phyloP scores from a whole-genome alignment of 2,329 filamentous ascomycete species.

The Falciphora oryzae region DNA sequence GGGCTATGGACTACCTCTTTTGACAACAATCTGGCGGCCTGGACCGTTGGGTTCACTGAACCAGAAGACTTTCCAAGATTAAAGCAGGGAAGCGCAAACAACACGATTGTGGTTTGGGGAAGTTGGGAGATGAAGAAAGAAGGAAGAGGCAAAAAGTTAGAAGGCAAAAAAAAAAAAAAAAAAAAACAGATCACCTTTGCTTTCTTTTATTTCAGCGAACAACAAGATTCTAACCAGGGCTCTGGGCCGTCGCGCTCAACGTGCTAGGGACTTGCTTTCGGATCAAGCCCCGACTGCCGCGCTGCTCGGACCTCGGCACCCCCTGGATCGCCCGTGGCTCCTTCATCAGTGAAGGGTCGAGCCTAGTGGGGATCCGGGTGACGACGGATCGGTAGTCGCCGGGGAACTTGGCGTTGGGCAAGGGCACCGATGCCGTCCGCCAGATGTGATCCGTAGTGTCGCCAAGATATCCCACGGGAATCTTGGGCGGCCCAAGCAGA shows the following conservation, averaged over 20 bases:
- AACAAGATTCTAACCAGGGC: background rate
- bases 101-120: background rate
- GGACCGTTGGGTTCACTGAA: background rate
- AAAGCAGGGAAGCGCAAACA: too few relatives aligned
- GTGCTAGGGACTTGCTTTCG: constrained; percentile 48
- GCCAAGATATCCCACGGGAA: constrained; percentile 55
- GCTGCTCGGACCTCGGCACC: constrained; percentile 59
- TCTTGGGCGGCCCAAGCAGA: constrained; percentile 28
- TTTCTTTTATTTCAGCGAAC: background rate
- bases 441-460: constrained; percentile 76
- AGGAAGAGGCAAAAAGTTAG: background rate
- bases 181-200: background rate
- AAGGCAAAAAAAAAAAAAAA: too few relatives aligned
- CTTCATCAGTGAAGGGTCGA: constrained; percentile 84
- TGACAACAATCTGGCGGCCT: too few relatives aligned
- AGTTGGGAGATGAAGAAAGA: background rate
- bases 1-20: too few relatives aligned
- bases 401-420: constrained; percentile 55
- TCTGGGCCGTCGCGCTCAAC: constrained; percentile 22
- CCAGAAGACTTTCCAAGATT: background rate
- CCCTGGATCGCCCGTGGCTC: constrained; percentile 88
- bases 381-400: constrained; percentile 57
- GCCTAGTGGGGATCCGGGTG: constrained; percentile 68
- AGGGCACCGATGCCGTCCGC: constrained; percentile 59
- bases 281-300: constrained; percentile 42